phyloP scores from a whole-genome alignment of 306 rosid genomes.

The Quercus variabilis region DNA sequence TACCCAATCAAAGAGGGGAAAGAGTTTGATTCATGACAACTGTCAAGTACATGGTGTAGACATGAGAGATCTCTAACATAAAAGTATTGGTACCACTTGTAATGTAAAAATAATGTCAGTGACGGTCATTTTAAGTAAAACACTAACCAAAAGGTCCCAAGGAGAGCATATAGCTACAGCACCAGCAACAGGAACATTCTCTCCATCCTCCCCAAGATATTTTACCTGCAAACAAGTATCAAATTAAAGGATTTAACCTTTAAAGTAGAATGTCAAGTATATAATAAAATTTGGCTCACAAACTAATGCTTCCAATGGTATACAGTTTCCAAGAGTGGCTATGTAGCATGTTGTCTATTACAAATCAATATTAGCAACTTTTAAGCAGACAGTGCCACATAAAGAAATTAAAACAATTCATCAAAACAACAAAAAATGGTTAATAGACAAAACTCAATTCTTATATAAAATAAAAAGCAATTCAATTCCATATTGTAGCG shows the following conservation, averaged over 20 bases:
- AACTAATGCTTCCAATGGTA: not conserved
- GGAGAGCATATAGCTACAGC: slow-evolving; percentile 92
- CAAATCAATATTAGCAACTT: not conserved
- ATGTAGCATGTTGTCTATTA: not conserved
- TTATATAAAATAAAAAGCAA: not conserved
- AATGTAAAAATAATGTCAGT: slow-evolving; percentile 3
- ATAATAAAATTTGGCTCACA: not conserved
- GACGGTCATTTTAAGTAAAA: slow-evolving; percentile 17
- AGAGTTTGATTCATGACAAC: not conserved
- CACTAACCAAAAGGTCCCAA: slow-evolving; percentile 97
- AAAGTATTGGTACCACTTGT: slow-evolving; percentile 2
- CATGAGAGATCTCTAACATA: not conserved
- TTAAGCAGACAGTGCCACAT: too few relatives aligned
- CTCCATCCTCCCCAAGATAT: slow-evolving; percentile 95
- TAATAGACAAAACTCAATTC: not conserved
- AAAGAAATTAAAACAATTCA: not conserved
- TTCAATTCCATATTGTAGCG: not conserved
- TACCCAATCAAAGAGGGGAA: not conserved
- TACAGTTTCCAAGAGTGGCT: not conserved
- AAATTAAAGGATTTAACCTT: slow-evolving; percentile 10
- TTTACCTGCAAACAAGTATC: slow-evolving; percentile 58
- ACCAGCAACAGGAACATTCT: slow-evolving; percentile 71
- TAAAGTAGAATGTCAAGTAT: not conserved
- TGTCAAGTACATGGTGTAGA: not conserved
- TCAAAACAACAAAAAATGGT: not conserved